A percentile compares a stretch with the other conserved stretches of the same genome.
Evolutionary conservation across 768 basidiomycete genomes (phyloP).

Genomic region (Dacryopinax spathularia): DNA sequence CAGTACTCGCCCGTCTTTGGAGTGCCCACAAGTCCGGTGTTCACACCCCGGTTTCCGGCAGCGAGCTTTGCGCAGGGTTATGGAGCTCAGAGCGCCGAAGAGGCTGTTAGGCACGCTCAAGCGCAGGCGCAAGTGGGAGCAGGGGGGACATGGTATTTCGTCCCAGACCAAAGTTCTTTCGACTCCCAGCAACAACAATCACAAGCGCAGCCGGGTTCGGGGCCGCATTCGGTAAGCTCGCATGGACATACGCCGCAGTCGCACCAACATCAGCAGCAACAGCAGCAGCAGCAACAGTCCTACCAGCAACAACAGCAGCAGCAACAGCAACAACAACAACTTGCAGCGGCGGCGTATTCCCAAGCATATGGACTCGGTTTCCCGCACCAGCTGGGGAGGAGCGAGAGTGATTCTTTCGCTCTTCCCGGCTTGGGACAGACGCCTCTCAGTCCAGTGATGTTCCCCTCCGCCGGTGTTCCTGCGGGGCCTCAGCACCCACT

Average conservation of each 20-base stretch:
- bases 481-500: neutral
- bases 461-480: constrained; percentile 1
- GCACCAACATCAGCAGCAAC: neutral
- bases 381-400: neutral
- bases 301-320: neutral
- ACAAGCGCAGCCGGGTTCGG: no score
- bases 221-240: neutral
- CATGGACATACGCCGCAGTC: neutral
- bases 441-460: neutral
- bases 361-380: neutral
- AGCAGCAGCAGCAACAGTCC: neutral
- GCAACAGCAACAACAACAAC: neutral
- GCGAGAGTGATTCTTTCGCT: neutral
- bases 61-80: neutral
- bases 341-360: neutral
- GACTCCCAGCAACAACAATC: neutral
- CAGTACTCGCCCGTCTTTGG: neutral
- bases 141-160: neutral
- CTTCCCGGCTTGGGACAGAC: neutral
- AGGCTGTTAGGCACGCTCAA: neutral
- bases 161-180: neutral
- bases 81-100: neutral
- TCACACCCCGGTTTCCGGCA: neutral
- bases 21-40: neutral
- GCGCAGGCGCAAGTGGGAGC: no score